Evolutionary conservation across 2,329 filamentous ascomycete genomes (phyloP), one percentile per base, ranked within the genome.

Genomic region (Apiospora rasikravindrae): DNA sequence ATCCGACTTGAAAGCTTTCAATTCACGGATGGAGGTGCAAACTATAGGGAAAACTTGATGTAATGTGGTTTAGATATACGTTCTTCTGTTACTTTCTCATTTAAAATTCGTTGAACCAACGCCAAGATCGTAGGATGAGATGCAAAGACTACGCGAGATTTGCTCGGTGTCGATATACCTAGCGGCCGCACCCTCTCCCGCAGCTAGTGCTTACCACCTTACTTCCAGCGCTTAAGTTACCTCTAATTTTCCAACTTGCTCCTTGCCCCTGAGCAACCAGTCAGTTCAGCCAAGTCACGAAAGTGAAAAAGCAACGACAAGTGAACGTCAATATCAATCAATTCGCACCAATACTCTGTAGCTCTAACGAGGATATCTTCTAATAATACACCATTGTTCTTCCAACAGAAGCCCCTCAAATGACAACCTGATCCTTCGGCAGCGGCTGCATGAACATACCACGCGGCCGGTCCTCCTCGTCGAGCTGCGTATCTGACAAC

Each of bases 401-500:
- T 2, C n/a, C 3, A 1, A 2, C 53, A 22, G n/a, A 33, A 13
- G n/a, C 13, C 8, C 33, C 33, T 64, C 57, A 64, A 14, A 64
- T 22, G 19, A 64, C 57, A 10, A 64, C 33, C 4, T 19, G 29
- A 29, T 64, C 57, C 19, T 22, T 11, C 1, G 57, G 57, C 8
- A 64, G 57, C 22, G 33, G 57, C 10, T 64, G 33, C 22, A n/a
- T 19, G 24, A 64, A 64, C 57, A 37, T 64, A 19, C 10, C 19
- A 1, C 19, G 57, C 33, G 10, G 33, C 19, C 29, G 57, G 2
- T 22, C 19, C 67, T 37, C 4, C 44, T 49, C 4, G 8, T 69
- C 67, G 8, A 69, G 49, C 45, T 69, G 68, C n/a, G 33, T 71
- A 42, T 71, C 72, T 26, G 77, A 79, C 71, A 76, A 71, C 19